Base-by-base conservation (phyloP, 176 grass and related monocot species). In the Pontederia crassipes region DNA sequence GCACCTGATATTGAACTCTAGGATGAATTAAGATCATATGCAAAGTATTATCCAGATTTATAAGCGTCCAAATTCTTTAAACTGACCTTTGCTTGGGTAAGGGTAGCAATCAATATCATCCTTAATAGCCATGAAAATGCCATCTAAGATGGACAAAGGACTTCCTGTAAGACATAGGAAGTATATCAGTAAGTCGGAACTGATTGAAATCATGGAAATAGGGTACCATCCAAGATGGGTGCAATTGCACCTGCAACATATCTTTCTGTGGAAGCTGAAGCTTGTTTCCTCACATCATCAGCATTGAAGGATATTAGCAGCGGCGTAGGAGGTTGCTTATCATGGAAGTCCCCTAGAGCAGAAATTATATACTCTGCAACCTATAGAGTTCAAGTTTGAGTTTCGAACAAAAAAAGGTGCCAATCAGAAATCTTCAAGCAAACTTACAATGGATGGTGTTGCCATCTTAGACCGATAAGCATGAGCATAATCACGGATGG, bases 91-190 rank as follows among this genome's bases (percentile, higher is more conserved):
- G 17, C 84, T 85, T 75, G 87, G 87, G 67, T 92, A 88, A 3
- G 93, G 93, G 27, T 83, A 69, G 71, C 93, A 98, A 28, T 98
- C 93, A n/a, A 98, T 85, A 56, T 98, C 93, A 72, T 98, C 93
- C 57, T 98, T 98, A 48, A 92, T 85, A 46, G 87, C 87, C 4
- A 98, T 77, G 49, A 92, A 98, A 27, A 98, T 67, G 8, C 93
- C 93, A 48, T 98, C 93, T 52, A 98, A 29, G 60, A 98, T 68
- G 10, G 87, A 92, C 54, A 88, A 48, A 0, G 87, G 73, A n/a
- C 69, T 92, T 75, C 93, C 93, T 98, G 72, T 29, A 65, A 0
- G 8, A 45, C 12, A 26, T 12, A 16, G 13, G 16, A 63, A 63
- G 1, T 20, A 10, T 49, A 12, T 49, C 49, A 45, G 26, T 24